These are phyloP conservation scores for Pseudozyma sp. DNA, from an alignment of 1,284 basidiomycete genomes.

Conservation along the genomic window DNA sequence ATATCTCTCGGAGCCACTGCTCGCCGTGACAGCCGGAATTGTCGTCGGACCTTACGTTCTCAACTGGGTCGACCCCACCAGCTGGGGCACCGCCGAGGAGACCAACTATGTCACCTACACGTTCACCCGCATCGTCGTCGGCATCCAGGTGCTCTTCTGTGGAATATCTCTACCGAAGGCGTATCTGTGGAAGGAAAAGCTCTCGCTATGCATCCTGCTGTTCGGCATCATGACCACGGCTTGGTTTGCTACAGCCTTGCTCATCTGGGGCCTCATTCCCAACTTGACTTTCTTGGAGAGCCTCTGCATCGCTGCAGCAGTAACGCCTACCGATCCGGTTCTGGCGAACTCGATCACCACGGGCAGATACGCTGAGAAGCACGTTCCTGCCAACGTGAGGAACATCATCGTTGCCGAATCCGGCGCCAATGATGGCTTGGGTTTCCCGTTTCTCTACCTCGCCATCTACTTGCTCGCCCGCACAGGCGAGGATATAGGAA, in stretches of 20 bases:
- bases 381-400: constrained; percentile 69
- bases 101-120: constrained; percentile 69
- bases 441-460: constrained; percentile 66
- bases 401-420: constrained; percentile 70
- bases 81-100: constrained; percentile 54
- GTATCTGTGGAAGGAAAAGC: constrained; percentile 62
- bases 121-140: constrained; percentile 68
- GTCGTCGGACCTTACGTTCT: constrained; percentile 64
- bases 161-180: constrained; percentile 69
- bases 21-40: constrained; percentile 64
- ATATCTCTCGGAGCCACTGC: constrained; percentile 65
- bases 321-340: constrained; percentile 71
- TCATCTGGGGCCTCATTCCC: constrained; percentile 68
- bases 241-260: constrained; percentile 69
- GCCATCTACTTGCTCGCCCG: constrained; percentile 67
- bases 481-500: constrained; percentile 43
- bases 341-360: constrained; percentile 69
- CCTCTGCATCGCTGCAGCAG: constrained; percentile 68
- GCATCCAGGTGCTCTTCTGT: constrained; percentile 69
- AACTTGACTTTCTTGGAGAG: constrained; percentile 69
- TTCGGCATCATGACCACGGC: constrained; percentile 69
- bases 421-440: constrained; percentile 70
- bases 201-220: constrained; percentile 67
- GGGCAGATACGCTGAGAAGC: constrained; percentile 69
- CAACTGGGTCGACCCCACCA: constrained; percentile 63